phyloP scores from a whole-genome alignment of 495 filamentous ascomycete genomes.

The Podospora bellae-mahoneyi region DNA sequence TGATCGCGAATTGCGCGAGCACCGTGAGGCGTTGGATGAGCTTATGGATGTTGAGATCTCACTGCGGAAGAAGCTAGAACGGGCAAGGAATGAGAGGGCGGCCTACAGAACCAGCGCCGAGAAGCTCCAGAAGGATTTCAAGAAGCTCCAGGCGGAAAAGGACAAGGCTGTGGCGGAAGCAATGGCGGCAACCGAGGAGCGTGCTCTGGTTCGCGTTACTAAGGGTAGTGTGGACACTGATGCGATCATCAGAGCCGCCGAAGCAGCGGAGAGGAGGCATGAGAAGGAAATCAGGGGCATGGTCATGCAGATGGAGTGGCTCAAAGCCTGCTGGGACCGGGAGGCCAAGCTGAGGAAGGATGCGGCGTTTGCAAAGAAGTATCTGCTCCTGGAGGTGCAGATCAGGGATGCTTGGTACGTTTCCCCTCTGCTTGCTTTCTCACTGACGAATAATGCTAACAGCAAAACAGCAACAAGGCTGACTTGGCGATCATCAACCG shows the following conservation, averaged over 20 bases:
- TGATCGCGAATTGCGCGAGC: conserved; percentile 41
- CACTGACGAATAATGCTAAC: conserved; percentile 7
- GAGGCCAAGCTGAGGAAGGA: conserved; percentile 76
- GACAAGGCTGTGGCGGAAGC: conserved; percentile 31
- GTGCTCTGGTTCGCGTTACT: conserved; percentile 15
- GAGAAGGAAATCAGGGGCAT: conserved; percentile 78
- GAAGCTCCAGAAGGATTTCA: conserved; percentile 42
- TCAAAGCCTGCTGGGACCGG: conserved; percentile 70
- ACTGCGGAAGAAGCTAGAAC: conserved; percentile 46
- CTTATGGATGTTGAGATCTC: conserved; percentile 31
- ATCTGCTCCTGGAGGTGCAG: conserved; percentile 73
- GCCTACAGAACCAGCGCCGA: conserved; percentile 43
- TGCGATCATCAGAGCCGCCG: conserved; percentile 48
- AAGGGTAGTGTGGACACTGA: conserved; percentile 32
- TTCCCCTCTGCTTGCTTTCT: conserved; percentile 17
- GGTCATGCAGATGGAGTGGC: conserved; percentile 84
- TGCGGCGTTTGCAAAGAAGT: conserved; percentile 75
- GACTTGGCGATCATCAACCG: conserved; percentile 78
- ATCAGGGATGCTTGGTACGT: conserved; percentile 83
- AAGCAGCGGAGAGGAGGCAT: conserved; percentile 59
- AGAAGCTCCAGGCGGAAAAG: conserved; percentile 39
- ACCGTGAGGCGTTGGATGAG: conserved; percentile 37
- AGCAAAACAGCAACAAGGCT: conserved; percentile 71
- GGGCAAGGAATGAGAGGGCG: conserved; percentile 43
- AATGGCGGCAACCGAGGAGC: conserved; percentile 15